Conservation (phyloP, 1,284 basidiomycete species). For the Pholiota adiposa region DNA sequence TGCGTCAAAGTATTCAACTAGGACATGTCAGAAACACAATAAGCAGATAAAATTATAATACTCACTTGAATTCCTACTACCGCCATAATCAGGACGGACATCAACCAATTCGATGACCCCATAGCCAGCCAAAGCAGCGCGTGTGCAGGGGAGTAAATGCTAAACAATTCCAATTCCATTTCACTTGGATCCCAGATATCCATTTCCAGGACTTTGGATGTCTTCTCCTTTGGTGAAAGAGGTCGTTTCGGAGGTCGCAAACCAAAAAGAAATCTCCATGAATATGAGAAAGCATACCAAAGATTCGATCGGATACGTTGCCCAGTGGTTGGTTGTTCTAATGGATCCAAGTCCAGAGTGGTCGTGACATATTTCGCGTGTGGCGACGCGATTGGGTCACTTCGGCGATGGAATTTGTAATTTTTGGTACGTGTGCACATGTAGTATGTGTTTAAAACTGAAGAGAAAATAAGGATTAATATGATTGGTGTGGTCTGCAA, state of each 20-base stretch:
- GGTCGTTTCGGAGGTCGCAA: slow-evolving; percentile 53
- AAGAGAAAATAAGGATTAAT: slow-evolving; percentile 51
- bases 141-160: slow-evolving; percentile 79
- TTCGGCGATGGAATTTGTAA: slow-evolving; percentile 66
- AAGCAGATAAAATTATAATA: background rate
- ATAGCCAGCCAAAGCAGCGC: slow-evolving; percentile 74
- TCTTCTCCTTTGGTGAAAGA: slow-evolving; percentile 46
- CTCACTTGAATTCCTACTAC: slow-evolving; percentile 65
- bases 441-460: slow-evolving; percentile 62
- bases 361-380: slow-evolving; percentile 67
- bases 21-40: background rate
- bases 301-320: slow-evolving; percentile 40
- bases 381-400: slow-evolving; percentile 69
- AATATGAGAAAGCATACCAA: slow-evolving; percentile 56
- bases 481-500: slow-evolving; percentile 65
- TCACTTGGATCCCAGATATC: slow-evolving; percentile 81
- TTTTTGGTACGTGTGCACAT: slow-evolving; percentile 68
- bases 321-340: slow-evolving; percentile 40
- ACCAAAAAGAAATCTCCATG: slow-evolving; percentile 71
- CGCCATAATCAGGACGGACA: slow-evolving; percentile 68
- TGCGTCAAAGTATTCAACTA: slow-evolving; percentile 56
- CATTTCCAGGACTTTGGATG: slow-evolving; percentile 66
- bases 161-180: slow-evolving; percentile 69
- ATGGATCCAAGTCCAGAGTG: slow-evolving; percentile 48
- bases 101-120: slow-evolving; percentile 73